Conservation (phyloP, 495 filamentous ascomycete species). For the Talaromyces stipitatus region DNA sequence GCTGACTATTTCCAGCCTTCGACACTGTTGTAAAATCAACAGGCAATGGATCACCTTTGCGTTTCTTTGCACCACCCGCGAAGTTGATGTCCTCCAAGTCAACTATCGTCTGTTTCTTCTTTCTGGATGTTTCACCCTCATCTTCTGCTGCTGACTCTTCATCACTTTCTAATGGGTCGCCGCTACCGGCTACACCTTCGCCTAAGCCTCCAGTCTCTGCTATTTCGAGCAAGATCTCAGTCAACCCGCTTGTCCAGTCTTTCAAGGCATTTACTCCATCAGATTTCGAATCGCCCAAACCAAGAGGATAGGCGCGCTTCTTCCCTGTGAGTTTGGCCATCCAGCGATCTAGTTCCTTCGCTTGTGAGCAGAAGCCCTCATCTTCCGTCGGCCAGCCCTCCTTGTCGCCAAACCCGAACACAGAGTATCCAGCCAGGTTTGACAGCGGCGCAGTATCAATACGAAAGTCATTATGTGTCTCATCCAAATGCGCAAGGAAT, state of each 20-base stretch:
- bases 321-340: slow-evolving; percentile 82
- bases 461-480: slow-evolving; percentile 92
- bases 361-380: slow-evolving; percentile 88
- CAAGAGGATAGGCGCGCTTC: slow-evolving; percentile 76
- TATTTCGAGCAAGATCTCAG: slow-evolving; percentile 60
- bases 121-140: slow-evolving; percentile 32
- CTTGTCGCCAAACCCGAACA: slow-evolving; percentile 88
- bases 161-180: slow-evolving; percentile 76
- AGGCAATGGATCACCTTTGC: slow-evolving; percentile 47
- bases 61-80: neutral
- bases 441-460: slow-evolving; percentile 84
- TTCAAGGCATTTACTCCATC: slow-evolving; percentile 55
- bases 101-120: slow-evolving; percentile 44
- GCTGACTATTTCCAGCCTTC: slow-evolving; percentile 32
- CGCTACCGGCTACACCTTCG: slow-evolving; percentile 73
- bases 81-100: slow-evolving; percentile 83
- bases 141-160: slow-evolving; percentile 59
- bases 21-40: slow-evolving; percentile 76
- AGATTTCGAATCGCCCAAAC: slow-evolving; percentile 76
- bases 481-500: slow-evolving; percentile 73
- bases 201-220: slow-evolving; percentile 56
- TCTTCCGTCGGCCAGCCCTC: slow-evolving; percentile 86
- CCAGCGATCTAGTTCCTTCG: slow-evolving; percentile 85
- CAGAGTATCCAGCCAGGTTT: slow-evolving; percentile 71
- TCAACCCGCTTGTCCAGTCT: slow-evolving; percentile 73